phyloP scores from a whole-genome alignment of 1,284 basidiomycete species.

The Stereum hirsutum region DNA sequence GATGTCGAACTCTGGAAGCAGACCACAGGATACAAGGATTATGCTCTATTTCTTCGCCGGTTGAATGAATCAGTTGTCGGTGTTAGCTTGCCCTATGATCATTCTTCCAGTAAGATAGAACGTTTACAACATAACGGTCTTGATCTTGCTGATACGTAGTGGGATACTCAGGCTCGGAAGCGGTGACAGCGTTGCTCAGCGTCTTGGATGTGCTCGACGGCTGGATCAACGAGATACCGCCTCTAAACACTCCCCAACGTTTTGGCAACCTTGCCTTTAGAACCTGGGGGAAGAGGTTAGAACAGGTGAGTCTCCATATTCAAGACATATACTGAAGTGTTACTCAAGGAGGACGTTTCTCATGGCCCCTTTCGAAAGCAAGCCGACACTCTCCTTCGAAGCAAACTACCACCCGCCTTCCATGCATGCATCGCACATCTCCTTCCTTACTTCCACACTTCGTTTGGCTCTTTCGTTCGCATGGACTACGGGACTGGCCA shows the following conservation, averaged over 20 bases:
- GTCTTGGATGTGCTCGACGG: constrained; percentile 64
- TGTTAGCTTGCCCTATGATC: constrained; percentile 37
- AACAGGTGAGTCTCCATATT: constrained; percentile 45
- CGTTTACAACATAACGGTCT: constrained; percentile 1
- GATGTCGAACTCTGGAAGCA: constrained; percentile 62
- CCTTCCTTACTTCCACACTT: constrained; percentile 69
- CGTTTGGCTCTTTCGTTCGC: constrained; percentile 87
- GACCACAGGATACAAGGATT: constrained; percentile 64
- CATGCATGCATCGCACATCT: constrained; percentile 46
- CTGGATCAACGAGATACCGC: constrained; percentile 83
- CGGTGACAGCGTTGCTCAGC: constrained; percentile 21
- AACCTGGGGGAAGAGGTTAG: constrained; percentile 75
- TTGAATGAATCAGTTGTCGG: constrained; percentile 71
- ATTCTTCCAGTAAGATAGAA: constrained; percentile 28
- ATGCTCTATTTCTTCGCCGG: constrained; percentile 61
- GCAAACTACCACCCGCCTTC: constrained; percentile 39
- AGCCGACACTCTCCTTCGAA: constrained; percentile 44
- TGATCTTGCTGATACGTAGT: constrained; percentile 6
- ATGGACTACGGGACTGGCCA: constrained; percentile 98
- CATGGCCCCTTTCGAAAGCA: constrained; percentile 31
- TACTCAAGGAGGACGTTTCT: background rate
- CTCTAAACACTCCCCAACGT: constrained; percentile 74
- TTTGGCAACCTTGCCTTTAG: constrained; percentile 95
- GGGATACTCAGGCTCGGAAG: constrained; percentile 5
- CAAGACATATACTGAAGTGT: constrained; percentile 5